These are phyloP conservation scores for Phanerodontia chrysosporium DNA, from an alignment of 768 basidiomycete genomes.

Conservation along the genomic window DNA sequence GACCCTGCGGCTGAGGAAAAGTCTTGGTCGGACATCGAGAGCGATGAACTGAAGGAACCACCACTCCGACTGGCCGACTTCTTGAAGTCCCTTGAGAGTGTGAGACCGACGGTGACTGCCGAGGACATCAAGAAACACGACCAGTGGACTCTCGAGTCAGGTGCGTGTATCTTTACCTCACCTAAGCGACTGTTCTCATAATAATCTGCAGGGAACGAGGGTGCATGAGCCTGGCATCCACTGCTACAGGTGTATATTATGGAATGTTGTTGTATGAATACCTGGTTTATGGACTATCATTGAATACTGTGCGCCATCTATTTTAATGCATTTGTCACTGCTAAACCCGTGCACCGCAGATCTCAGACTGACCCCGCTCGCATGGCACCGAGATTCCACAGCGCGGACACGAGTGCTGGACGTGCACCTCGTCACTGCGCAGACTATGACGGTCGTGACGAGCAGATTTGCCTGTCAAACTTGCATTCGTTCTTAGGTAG, in stretches of 20 bases:
- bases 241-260: conserved; percentile 10
- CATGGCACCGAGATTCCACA: neutral
- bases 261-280: conserved; percentile 14
- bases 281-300: conserved; percentile 1
- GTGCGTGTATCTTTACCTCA: conserved; percentile 29
- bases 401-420: neutral
- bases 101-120: conserved; percentile 84
- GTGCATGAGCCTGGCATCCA: conserved; percentile 12
- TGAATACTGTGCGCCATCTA: neutral
- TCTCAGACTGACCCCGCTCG: neutral
- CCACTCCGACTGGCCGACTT: conserved; percentile 76
- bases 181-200: neutral
- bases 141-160: conserved; percentile 81
- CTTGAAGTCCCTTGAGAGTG: conserved; percentile 69
- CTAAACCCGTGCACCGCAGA: neutral
- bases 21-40: conserved; percentile 82
- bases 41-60: conserved; percentile 89
- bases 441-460: too few relatives aligned
- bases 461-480: too few relatives aligned
- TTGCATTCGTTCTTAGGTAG: neutral
- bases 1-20: conserved; percentile 82
- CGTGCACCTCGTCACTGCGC: neutral
- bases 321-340: neutral
- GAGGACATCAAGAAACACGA: conserved; percentile 84
- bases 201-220: conserved; percentile 22